These are phyloP conservation scores for Colletotrichum graminicola DNA, from an alignment of 2,329 filamentous ascomycete genomes.

Conservation along the genomic window DNA sequence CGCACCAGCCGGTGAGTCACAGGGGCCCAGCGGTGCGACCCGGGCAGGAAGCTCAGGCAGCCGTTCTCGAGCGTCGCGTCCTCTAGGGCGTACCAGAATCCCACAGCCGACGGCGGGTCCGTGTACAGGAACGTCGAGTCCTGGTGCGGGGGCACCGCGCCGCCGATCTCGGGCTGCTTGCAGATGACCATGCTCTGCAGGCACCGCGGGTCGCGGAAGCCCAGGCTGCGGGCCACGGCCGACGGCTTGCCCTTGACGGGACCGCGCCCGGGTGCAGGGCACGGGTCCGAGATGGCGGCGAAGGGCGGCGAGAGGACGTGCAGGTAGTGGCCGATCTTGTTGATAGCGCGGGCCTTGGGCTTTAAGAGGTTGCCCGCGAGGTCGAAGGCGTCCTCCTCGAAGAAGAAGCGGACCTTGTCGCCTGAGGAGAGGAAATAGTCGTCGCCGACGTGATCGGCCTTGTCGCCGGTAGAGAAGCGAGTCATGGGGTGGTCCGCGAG, in stretches of 20 bases:
- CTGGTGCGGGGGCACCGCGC: slow-evolving; percentile 90
- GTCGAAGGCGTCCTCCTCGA: slow-evolving; percentile 93
- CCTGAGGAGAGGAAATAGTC: slow-evolving; percentile 92
- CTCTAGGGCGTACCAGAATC: slow-evolving; percentile 98
- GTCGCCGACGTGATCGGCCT: slow-evolving; percentile 85
- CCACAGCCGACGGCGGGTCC: slow-evolving; percentile 86
- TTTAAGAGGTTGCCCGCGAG: slow-evolving; percentile 73
- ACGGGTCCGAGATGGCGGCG: slow-evolving; percentile 63
- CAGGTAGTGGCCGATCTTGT: slow-evolving; percentile 87
- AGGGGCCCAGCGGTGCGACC: slow-evolving; percentile 81
- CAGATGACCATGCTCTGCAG: slow-evolving; percentile 98
- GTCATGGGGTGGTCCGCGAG: slow-evolving; percentile 92
- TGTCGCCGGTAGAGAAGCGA: slow-evolving; percentile 88
- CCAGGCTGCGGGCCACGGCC: slow-evolving; percentile 77
- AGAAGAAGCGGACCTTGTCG: slow-evolving; percentile 96
- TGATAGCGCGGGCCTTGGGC: slow-evolving; percentile 87
- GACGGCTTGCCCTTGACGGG: slow-evolving; percentile 56
- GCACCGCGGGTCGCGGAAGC: slow-evolving; percentile 80
- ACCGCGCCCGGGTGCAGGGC: slow-evolving; percentile 55
- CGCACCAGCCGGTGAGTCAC: slow-evolving; percentile 83
- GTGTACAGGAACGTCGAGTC: slow-evolving; percentile 95
- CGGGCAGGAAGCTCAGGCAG: slow-evolving; percentile 86
- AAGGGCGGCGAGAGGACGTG: slow-evolving; percentile 78
- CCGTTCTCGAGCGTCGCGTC: slow-evolving; percentile 90
- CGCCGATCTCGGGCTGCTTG: slow-evolving; percentile 97